Base-by-base conservation (phyloP, 2,329 filamentous ascomycete species). In the Aspergillus pseudonomiae region DNA sequence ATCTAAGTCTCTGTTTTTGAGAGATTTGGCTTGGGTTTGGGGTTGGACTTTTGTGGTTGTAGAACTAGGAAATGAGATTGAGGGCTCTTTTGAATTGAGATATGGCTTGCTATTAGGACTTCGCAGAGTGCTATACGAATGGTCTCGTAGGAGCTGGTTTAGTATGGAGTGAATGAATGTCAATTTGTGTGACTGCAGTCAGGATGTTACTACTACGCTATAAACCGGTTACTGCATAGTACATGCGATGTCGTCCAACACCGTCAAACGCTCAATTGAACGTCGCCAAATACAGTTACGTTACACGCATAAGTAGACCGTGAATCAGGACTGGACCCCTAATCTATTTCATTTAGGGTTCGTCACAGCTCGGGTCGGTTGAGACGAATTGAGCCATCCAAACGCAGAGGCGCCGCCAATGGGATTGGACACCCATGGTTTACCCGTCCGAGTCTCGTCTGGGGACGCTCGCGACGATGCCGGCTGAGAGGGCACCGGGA, bases 351-450 rank as follows among this genome's bases (percentile, higher is more conserved):
- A 73, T 64, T 69, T 70, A 68, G 65, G 61, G 50, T 63, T 67
- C 61, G 62, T 65, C 28, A 59, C 57, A 39, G 62, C 50, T 26
- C 65, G 63, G 7, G 58, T 65, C n/a, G 56, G 69, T 57, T 76
- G 71, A 14, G 70, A 69, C 24, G 77, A 69, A 67, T 91, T 94
- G 82, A 97, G 89, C 94, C 94, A 98, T 14, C 91, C 90, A 80
- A 98, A 98, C 3, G 94, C 94, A 63, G 92, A 95, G 16, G 91
- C 94, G n/a, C 92, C 92, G 10, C 94, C 94, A 21, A 97, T 87
- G 0, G 95, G 94, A 73, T 98, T 98, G 36, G 88, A 83, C 7
- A 88, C 84, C 62, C 88, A 85, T 19, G 86, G 81, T 70, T 85
- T 84, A 52, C 70, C 73, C 24, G 76, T 60, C 34, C 74, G 70